phyloP scores from a whole-genome alignment of 352 stramenopile genomes.

The Blastocystis sp. region DNA sequence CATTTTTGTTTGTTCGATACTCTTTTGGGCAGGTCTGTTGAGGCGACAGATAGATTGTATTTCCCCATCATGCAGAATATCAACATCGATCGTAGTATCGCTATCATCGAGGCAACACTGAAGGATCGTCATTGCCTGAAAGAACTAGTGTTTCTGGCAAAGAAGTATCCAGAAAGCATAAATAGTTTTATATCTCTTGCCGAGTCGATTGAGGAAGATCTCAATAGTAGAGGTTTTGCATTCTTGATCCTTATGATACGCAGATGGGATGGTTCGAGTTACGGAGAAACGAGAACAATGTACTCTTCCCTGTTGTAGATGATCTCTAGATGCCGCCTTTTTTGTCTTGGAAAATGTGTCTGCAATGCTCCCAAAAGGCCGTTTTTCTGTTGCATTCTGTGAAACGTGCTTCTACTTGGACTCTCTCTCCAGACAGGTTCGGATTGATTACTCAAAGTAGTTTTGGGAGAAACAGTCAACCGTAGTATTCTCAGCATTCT shows the following conservation, averaged over 20 bases:
- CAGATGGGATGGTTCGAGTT: neutral
- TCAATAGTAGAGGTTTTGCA: neutral
- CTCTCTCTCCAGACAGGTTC: neutral
- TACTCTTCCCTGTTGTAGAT: neutral
- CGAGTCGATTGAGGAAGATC: slow-evolving; percentile 2
- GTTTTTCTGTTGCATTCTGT: slow-evolving; percentile 30
- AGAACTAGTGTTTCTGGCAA: slow-evolving; percentile 20
- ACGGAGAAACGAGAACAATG: slow-evolving; percentile 18
- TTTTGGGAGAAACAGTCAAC: neutral
- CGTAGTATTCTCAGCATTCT: slow-evolving; percentile 18
- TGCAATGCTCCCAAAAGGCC: slow-evolving; percentile 10
- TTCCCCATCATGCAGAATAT: neutral
- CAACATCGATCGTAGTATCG: slow-evolving; percentile 23
- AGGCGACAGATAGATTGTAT: neutral
- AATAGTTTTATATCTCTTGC: slow-evolving; percentile 28
- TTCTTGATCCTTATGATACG: neutral
- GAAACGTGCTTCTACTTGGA: slow-evolving; percentile 45
- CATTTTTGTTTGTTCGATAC: slow-evolving; percentile 2
- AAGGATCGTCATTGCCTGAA: slow-evolving; percentile 15
- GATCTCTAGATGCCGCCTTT: neutral
- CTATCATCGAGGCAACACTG: slow-evolving; percentile 10
- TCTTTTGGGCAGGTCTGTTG: neutral
- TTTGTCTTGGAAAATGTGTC: slow-evolving; percentile 3
- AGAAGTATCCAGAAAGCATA: neutral
- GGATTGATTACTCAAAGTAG: slow-evolving; percentile 42